Evolutionary conservation across 164 flowering plant genomes (phyloP).

Genomic region (Nymphaea colorata): DNA sequence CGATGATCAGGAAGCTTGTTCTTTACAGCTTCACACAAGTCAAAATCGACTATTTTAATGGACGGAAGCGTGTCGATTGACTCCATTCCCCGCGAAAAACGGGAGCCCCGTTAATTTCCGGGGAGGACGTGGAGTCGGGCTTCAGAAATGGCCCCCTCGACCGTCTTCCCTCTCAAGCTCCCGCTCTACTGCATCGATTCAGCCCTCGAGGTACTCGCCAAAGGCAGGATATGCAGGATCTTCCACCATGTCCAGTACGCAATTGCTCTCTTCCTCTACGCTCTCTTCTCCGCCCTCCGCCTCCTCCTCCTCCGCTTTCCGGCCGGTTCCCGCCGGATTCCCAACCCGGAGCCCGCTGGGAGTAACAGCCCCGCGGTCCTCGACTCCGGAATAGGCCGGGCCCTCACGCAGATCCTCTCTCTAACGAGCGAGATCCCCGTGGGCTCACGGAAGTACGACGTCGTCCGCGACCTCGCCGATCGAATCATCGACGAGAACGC

Average conservation of each 20-base stretch:
- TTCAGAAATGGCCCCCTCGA: constrained; percentile 1
- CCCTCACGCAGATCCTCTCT: constrained; percentile 42
- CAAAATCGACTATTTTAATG: neutral
- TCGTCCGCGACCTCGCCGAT: constrained; percentile 61
- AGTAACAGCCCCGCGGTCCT: neutral
- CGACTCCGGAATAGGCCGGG: constrained; percentile 49
- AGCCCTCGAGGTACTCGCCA: constrained; percentile 14
- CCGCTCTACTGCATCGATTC: neutral
- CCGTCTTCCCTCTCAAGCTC: neutral
- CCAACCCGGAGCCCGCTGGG: neutral
- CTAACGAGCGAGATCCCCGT: constrained; percentile 48
- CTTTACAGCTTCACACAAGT: too few species aligned
- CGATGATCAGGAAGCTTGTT: too few species aligned
- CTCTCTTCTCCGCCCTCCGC: constrained; percentile 37
- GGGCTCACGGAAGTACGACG: constrained; percentile 66
- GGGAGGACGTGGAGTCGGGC: neutral
- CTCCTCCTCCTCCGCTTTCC: constrained; percentile 28
- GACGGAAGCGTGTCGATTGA: too few species aligned
- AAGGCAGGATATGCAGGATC: constrained; percentile 16
- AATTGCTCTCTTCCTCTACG: constrained; percentile 16
- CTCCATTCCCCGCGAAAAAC: neutral
- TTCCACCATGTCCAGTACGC: constrained; percentile 26
- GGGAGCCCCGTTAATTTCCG: neutral
- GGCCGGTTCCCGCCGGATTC: neutral
- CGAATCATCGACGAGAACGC: constrained; percentile 55